These are phyloP conservation scores for Nakazawaea laoshanensis DNA, from an alignment of 805 yeast species.

Conservation along the genomic window DNA sequence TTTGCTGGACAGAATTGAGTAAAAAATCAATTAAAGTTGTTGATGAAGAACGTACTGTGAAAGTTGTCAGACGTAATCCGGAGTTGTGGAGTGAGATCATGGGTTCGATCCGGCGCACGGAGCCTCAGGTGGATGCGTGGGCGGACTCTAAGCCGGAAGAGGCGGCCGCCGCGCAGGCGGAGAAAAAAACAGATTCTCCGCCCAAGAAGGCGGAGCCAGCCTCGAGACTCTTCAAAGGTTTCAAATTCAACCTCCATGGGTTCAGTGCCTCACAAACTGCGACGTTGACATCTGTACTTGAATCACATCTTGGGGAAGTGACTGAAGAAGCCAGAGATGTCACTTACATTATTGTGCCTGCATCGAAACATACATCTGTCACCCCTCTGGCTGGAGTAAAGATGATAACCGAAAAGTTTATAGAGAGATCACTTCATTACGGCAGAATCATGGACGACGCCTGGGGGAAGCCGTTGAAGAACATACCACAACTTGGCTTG, in stretches of 20 bases:
- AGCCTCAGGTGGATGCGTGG: too few species aligned
- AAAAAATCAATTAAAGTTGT: conserved; percentile 1
- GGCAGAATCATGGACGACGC: conserved; percentile 38
- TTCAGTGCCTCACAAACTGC: conserved; percentile 20
- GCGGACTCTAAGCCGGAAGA: too few species aligned
- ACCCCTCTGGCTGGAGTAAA: conserved; percentile 15
- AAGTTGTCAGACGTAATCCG: conserved; percentile 7
- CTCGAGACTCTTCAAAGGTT: conserved; percentile 29
- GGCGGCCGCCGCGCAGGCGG: background rate
- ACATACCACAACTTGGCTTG: conserved; percentile 16
- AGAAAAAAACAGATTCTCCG: background rate
- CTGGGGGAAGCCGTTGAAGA: conserved; percentile 54
- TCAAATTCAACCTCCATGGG: conserved; percentile 32
- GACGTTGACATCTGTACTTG: conserved; percentile 32
- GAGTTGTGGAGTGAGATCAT: conserved; percentile 11
- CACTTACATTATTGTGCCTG: conserved; percentile 14
- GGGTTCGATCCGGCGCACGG: conserved; percentile 9
- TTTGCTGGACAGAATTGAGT: conserved; percentile 23
- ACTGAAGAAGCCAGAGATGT: conserved; percentile 16
- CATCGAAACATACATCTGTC: background rate
- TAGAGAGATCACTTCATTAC: conserved; percentile 66
- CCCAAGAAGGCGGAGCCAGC: background rate
- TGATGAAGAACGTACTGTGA: conserved; percentile 9
- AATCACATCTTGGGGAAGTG: conserved; percentile 35
- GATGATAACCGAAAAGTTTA: conserved; percentile 69